Base-by-base conservation (phyloP, 768 basidiomycete genomes). In the Amanita subjunquillea region DNA sequence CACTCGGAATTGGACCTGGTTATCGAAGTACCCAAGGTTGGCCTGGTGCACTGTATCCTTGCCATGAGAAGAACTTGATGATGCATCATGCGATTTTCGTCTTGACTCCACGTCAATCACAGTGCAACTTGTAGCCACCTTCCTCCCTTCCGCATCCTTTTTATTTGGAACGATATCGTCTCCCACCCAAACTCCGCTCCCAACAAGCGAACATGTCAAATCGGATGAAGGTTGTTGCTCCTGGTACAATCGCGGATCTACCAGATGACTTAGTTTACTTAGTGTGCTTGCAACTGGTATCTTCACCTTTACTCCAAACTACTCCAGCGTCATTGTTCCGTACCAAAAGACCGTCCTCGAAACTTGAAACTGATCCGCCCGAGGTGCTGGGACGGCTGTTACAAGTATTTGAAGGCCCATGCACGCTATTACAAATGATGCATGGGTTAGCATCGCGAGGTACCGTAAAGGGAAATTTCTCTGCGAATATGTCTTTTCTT, bases 401-500 rank as follows among this genome's bases (percentile, higher is more conserved):
- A 52, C 60, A 63, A 39, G 53, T 62, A 38, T 63, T 61, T 59
- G 59, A 62, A 40, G 50, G 6, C 10, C 17, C 40, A 22, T 41
- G 30, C 7, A 30, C 5, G 23, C 42, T 42, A 37, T 29, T 22
- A 22, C 27, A 51, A 15, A n/a, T 22, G 30, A 58, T 59, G 29
- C 43, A 52, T 23, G 12, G 42, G 20, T 46, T 23, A 9, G 40
- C 27, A 45, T 63, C 59, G 32, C 66, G 70, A 13, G 65, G 58
- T 22, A 62, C 56, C 6, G 63, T 52, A 58, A 68, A 70, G 15
- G 73, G 59, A 65, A 91, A 90, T 66, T 88, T 90, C 60, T 97
- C 94, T 17, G 82, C 72, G 63, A 98, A 94, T 41, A 96, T 76
- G 63, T 97, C 94, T 64, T 90, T 92, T 30, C 92, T 79, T 55